Percentiles rank a stretch among this genome's conserved stretches.
Conservation (phyloP, 202 grass and related monocot species). For the Cymbopogon flexuosus region DNA sequence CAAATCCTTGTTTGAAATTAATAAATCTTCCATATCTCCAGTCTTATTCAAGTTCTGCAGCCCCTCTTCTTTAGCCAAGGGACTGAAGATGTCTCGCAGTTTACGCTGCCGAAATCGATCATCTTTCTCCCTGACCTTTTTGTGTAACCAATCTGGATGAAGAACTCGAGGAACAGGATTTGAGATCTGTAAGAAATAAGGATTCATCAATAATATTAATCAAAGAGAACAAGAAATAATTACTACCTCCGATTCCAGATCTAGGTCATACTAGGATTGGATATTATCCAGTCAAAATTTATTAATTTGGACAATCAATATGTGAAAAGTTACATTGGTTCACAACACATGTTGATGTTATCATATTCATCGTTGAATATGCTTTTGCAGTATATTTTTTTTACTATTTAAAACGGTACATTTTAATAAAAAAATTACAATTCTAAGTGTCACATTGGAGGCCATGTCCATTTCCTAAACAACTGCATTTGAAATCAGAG, state of each 20-base stretch:
- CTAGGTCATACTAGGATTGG: not conserved
- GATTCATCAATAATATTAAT: conserved; percentile 36
- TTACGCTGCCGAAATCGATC: conserved; percentile 89
- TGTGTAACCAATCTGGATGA: conserved; percentile 97
- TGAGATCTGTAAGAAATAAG: conserved; percentile 57
- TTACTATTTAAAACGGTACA: not conserved
- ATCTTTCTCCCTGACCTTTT: conserved; percentile 95
- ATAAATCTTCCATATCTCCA: conserved; percentile 78
- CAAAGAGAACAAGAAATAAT: conserved; percentile 10
- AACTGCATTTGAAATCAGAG: not conserved
- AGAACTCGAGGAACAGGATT: conserved; percentile 93
- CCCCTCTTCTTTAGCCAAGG: conserved; percentile 46
- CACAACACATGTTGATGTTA: not conserved
- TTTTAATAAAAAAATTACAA: not conserved
- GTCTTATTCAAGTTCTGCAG: conserved; percentile 40
- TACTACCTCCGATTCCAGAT: not conserved
- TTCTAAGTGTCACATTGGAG: not conserved
- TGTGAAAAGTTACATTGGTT: not conserved
- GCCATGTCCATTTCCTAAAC: not conserved
- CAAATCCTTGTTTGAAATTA: conserved; percentile 36
- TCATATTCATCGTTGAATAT: not conserved
- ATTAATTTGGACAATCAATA: not conserved
- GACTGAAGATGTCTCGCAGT: conserved; percentile 72
- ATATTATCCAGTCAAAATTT: not conserved
- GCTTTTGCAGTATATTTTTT: not conserved